These are phyloP conservation scores for Sclerotinia glacialis DNA, from an alignment of 2,329 filamentous ascomycete species.

Conservation along the genomic window DNA sequence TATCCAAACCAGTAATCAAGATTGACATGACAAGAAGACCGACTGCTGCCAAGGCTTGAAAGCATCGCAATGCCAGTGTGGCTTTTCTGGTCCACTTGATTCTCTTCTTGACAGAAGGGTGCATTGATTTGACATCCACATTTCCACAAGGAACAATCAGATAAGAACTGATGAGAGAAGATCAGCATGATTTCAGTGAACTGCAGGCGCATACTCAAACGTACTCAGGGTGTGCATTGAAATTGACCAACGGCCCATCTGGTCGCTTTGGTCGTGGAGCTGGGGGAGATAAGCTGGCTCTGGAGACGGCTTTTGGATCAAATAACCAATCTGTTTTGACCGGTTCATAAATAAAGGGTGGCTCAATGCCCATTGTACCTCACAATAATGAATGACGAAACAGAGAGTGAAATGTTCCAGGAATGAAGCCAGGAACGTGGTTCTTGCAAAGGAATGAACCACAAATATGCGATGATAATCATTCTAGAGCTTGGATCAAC, in stretches of 20 bases:
- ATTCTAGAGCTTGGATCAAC: conserved; percentile 17
- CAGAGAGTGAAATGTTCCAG: conserved; percentile 15
- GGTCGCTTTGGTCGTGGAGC: conserved; percentile 59
- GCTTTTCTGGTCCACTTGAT: conserved; percentile 67
- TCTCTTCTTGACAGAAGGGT: conserved; percentile 63
- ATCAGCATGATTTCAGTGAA: neutral
- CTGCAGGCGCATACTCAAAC: conserved; percentile 36
- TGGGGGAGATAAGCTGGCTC: conserved; percentile 65
- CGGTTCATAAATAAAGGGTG: conserved; percentile 72
- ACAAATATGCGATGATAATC: conserved; percentile 21
- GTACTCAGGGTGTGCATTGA: conserved; percentile 86
- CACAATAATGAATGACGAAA: conserved; percentile 25
- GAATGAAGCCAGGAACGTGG: conserved; percentile 30
- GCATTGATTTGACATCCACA: conserved; percentile 63
- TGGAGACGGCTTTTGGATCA: conserved; percentile 81
- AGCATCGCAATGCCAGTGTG: conserved; percentile 65
- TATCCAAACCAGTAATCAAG: conserved; percentile 66
- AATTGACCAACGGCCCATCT: conserved; percentile 72
- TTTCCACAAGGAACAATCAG: conserved; percentile 61
- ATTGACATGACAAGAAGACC: conserved; percentile 75
- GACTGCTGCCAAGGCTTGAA: conserved; percentile 66
- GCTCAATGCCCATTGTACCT: conserved; percentile 51
- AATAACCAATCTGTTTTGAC: conserved; percentile 56
- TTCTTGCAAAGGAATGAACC: conserved; percentile 27
- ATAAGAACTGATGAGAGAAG: conserved; percentile 46